phyloP scores from a whole-genome alignment of 257 asterid species.

The Nyctanthes arbortristis region DNA sequence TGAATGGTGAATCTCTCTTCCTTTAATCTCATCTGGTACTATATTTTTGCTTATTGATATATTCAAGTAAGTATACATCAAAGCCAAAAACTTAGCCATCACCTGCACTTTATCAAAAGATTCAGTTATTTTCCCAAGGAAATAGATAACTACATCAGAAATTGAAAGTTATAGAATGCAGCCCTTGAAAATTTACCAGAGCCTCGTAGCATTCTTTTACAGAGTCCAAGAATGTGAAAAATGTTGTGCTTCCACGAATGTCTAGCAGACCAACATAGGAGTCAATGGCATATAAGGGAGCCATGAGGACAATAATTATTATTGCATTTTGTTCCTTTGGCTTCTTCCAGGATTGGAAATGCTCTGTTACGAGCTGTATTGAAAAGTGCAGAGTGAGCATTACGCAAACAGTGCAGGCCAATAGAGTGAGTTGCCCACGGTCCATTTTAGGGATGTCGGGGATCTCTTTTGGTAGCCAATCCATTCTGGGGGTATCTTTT shows the following conservation, averaged over 20 bases:
- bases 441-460: conserved; percentile 44
- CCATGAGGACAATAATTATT: conserved; percentile 80
- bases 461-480: conserved; percentile 21
- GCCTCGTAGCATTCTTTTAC: conserved; percentile 96
- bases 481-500: neutral
- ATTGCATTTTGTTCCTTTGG: conserved; percentile 98
- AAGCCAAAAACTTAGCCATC: conserved; percentile 88
- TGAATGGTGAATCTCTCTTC: conserved; percentile 94
- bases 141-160: neutral
- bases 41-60: conserved; percentile 92
- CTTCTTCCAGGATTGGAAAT: conserved; percentile 79
- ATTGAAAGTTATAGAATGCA: neutral
- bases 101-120: conserved; percentile 47
- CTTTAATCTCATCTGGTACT: conserved; percentile 94
- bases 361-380: conserved; percentile 74
- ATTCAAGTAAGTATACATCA: conserved; percentile 90
- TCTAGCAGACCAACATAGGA: conserved; percentile 84
- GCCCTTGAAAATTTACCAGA: conserved; percentile 49
- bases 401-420: conserved; percentile 71
- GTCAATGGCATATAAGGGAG: conserved; percentile 82
- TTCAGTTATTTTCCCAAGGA: neutral
- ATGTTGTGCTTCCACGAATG: conserved; percentile 79
- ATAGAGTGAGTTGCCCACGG: conserved; percentile 64
- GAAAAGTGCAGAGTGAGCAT: conserved; percentile 81
- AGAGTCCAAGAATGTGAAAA: conserved; percentile 92